Percentiles rank a stretch among this genome's conserved stretches.
Conservation (phyloP, 495 filamentous ascomycete species). For the Terfezia claveryi region DNA sequence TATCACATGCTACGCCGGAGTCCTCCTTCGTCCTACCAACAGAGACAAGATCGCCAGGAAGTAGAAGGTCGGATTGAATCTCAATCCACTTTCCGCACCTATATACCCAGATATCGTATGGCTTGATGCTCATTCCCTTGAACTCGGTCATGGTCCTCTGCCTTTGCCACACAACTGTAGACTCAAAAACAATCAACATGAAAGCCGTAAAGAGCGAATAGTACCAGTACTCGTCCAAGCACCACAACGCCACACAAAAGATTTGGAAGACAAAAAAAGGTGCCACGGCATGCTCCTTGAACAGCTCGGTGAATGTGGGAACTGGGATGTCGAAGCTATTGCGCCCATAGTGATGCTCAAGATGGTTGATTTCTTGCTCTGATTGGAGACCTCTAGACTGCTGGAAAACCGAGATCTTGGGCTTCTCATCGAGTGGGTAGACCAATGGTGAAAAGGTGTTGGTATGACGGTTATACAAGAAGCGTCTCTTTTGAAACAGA, state of each 20-base stretch:
- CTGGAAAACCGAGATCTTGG: slow-evolving; percentile 54
- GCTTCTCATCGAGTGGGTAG: slow-evolving; percentile 69
- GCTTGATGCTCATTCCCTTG: slow-evolving; percentile 97
- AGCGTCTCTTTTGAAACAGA: slow-evolving; percentile 93
- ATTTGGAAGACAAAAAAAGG: slow-evolving; percentile 99
- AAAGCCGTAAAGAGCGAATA: slow-evolving; percentile 97
- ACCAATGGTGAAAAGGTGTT: slow-evolving; percentile 55
- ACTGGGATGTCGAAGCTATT: slow-evolving; percentile 98
- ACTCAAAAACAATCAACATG: slow-evolving; percentile 95
- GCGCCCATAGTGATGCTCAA: slow-evolving; percentile 81
- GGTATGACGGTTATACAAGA: slow-evolving; percentile 52
- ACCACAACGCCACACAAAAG: slow-evolving; percentile 96
- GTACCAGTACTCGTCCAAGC: slow-evolving; percentile 99
- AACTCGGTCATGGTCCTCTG: slow-evolving; percentile 95
- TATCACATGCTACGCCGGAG: slow-evolving; percentile 88
- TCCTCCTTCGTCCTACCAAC: slow-evolving; percentile 93
- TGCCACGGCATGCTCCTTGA: slow-evolving; percentile 93
- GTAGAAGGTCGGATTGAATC: slow-evolving; percentile 74
- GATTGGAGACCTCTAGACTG: slow-evolving; percentile 46
- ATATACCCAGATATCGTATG: slow-evolving; percentile 81
- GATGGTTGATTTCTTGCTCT: slow-evolving; percentile 45
- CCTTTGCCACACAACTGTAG: slow-evolving; percentile 96
- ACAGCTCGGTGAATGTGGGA: slow-evolving; percentile 82
- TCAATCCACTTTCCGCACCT: slow-evolving; percentile 69
- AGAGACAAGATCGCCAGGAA: slow-evolving; percentile 91